Evolutionary conservation across 768 basidiomycete species (phyloP).

Genomic region (Tylopilus plumbeoviolaceoides): DNA sequence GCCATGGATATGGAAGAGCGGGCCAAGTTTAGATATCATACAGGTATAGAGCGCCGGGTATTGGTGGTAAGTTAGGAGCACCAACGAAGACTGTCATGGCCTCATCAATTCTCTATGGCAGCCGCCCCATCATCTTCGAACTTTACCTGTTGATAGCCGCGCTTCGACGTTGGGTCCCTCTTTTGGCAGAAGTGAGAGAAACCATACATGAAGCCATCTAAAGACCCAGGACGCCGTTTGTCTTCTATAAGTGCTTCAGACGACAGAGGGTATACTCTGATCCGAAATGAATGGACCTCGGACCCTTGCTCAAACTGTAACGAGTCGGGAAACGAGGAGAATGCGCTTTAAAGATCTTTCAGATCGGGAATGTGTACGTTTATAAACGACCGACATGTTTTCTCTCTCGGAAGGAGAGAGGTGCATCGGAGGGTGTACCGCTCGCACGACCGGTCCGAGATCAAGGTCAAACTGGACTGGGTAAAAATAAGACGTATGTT

Average conservation of each 20-base stretch:
- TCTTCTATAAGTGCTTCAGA: constrained; percentile 13
- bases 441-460: constrained; percentile 72
- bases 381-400: constrained; percentile 58
- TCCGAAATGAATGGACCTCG: constrained; percentile 82
- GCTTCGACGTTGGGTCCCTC: constrained; percentile 58
- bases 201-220: constrained; percentile 73
- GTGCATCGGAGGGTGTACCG: constrained; percentile 62
- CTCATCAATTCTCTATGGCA: neutral
- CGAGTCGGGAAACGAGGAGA: constrained; percentile 91
- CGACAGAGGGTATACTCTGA: constrained; percentile 48
- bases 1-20: constrained; percentile 69
- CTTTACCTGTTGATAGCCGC: constrained; percentile 76
- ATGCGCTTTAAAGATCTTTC: constrained; percentile 53
- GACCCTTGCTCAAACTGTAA: constrained; percentile 80
- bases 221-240: constrained; percentile 34
- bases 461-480: constrained; percentile 88
- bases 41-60: constrained; percentile 82
- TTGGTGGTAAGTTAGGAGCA: constrained; percentile 74
- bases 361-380: neutral
- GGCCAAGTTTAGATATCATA: constrained; percentile 63
- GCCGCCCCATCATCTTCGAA: neutral
- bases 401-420: constrained; percentile 66
- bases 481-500: constrained; percentile 5
- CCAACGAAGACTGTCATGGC: constrained; percentile 42
- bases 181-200: constrained; percentile 74